Conservation (phyloP, 202 grass and related monocot species). For the Sporobolus alterniflorus region DNA sequence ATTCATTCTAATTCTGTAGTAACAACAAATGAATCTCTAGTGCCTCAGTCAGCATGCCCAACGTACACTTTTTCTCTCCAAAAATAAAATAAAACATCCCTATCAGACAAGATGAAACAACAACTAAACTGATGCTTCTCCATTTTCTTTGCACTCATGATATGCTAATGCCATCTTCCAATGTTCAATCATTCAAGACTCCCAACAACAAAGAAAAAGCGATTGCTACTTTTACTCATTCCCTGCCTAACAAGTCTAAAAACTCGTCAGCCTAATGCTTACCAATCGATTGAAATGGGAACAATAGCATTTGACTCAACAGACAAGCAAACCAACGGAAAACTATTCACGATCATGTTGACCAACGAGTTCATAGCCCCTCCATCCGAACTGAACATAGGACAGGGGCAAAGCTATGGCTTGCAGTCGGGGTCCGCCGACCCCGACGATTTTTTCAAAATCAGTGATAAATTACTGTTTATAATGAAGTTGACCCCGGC, state of each 20-base stretch:
- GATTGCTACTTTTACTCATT: conserved; percentile 4
- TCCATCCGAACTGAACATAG: conserved; percentile 2
- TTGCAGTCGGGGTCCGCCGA: too few species aligned
- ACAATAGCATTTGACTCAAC: not conserved
- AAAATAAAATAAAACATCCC: not conserved
- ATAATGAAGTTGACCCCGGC: too few species aligned
- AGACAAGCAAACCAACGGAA: not conserved
- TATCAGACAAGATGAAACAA: not conserved
- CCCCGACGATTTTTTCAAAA: too few species aligned
- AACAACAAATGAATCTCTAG: conserved; percentile 13
- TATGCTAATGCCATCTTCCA: not conserved
- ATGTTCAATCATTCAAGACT: not conserved
- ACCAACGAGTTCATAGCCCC: not conserved
- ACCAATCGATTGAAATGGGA: not conserved
- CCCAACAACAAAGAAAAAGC: not conserved
- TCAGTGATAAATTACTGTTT: too few species aligned
- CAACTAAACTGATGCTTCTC: not conserved
- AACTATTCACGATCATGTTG: not conserved
- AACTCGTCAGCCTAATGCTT: not conserved
- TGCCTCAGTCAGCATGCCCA: not conserved
- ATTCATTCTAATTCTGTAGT: conserved; percentile 13
- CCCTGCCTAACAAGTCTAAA: not conserved
- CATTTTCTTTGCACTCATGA: not conserved
- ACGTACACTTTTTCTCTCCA: not conserved
- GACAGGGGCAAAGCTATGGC: too few species aligned